Evolutionary conservation across 2,329 filamentous ascomycete genomes (phyloP).

Genomic region (Aspergillus pseudoglaucus): DNA sequence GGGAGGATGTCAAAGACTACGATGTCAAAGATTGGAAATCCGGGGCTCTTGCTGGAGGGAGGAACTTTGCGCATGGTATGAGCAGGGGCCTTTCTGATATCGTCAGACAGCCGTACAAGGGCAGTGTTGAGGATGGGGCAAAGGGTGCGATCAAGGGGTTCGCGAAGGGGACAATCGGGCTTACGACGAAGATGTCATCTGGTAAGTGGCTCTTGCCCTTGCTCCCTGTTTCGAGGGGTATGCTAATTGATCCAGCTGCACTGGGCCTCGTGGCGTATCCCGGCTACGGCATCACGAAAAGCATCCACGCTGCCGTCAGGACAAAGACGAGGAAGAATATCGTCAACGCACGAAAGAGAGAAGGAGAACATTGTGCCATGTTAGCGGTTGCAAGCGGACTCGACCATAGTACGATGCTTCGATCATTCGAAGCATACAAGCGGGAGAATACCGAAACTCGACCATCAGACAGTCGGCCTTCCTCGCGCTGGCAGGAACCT

Average conservation of each 20-base stretch:
- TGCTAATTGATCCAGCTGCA: no score
- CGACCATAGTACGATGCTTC: slow-evolving; percentile 2
- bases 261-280: slow-evolving; percentile 28
- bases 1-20: slow-evolving; percentile 28
- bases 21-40: slow-evolving; percentile 29
- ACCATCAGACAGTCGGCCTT: background rate
- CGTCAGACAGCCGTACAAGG: slow-evolving; percentile 24
- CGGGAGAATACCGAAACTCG: slow-evolving; percentile 1
- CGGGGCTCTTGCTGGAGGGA: slow-evolving; percentile 25
- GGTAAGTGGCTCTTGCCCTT: no score
- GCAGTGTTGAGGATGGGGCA: slow-evolving; percentile 24
- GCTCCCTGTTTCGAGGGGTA: no score
- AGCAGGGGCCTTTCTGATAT: slow-evolving; percentile 25
- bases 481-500: no score
- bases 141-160: slow-evolving; percentile 28
- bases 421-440: slow-evolving; percentile 7
- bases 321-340: slow-evolving; percentile 20
- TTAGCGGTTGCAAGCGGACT: slow-evolving; percentile 1
- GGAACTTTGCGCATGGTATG: slow-evolving; percentile 28
- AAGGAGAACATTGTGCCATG: slow-evolving; percentile 11
- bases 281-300: slow-evolving; percentile 26
- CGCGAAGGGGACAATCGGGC: slow-evolving; percentile 25
- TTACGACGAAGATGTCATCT: slow-evolving; percentile 17
- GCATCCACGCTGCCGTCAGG: slow-evolving; percentile 19
- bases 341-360: slow-evolving; percentile 14